Conservation (phyloP, 208 protist species). For the Baffinella frigidus region DNA sequence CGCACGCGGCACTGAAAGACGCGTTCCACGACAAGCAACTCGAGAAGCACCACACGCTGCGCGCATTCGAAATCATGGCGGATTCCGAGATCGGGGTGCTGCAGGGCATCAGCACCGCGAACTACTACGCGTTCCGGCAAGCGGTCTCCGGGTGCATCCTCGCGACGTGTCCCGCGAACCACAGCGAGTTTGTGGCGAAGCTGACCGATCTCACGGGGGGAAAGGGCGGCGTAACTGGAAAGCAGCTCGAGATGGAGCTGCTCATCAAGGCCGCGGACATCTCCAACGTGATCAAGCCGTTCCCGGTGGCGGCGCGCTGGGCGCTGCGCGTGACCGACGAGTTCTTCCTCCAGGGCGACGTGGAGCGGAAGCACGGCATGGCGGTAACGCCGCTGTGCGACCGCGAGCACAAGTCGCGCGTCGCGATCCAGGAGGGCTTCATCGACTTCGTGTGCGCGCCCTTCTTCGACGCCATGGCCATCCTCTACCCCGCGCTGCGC, state of each 20-base stretch:
- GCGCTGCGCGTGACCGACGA: constrained; percentile 65
- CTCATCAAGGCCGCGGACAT: constrained; percentile 74
- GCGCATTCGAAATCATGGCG: not conserved
- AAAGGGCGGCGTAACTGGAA: not conserved
- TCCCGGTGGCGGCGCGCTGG: constrained; percentile 56
- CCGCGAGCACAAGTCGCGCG: not conserved
- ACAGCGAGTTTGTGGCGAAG: constrained; percentile 14
- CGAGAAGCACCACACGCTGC: constrained; percentile 75
- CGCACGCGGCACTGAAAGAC: no score
- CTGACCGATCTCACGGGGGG: not conserved
- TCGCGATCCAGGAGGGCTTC: not conserved
- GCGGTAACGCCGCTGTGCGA: not conserved
- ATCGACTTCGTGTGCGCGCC: not conserved
- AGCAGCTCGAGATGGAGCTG: constrained; percentile 54
- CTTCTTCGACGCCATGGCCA: not conserved
- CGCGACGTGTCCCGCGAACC: constrained; percentile 72
- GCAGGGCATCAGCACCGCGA: not conserved
- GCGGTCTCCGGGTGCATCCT: constrained; percentile 64
- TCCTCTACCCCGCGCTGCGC: not conserved
- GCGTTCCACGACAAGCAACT: no score
- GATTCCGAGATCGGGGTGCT: not conserved
- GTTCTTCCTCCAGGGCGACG: constrained; percentile 65
- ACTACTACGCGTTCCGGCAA: not conserved
- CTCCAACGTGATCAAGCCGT: constrained; percentile 69
- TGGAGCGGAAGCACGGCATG: not conserved